Percentiles rank a stretch among this genome's conserved stretches.
Conservation (phyloP, 306 rosid genomes). For the Trifolium repens region DNA sequence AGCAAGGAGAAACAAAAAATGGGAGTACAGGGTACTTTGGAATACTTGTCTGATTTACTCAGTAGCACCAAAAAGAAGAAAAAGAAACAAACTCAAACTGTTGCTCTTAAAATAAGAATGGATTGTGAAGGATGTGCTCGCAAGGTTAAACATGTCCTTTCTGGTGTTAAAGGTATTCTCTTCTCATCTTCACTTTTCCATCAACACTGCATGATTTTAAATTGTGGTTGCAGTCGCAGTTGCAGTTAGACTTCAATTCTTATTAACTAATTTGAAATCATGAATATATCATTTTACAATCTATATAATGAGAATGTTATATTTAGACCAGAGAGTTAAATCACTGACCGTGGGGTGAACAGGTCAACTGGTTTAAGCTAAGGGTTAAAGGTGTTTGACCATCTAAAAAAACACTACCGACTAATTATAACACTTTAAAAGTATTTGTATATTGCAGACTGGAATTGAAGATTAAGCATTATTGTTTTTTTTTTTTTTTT, state of each 20-base stretch:
- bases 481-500: neutral
- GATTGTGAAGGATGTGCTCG: slow-evolving; percentile 96
- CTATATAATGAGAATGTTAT: no score
- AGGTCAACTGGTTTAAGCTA: no score
- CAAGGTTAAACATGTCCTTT: slow-evolving; percentile 84
- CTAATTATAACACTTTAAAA: no score
- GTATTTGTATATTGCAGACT: neutral
- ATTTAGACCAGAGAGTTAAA: no score
- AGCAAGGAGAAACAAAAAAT: slow-evolving; percentile 42
- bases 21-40: slow-evolving; percentile 86
- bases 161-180: slow-evolving; percentile 76
- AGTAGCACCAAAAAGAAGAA: slow-evolving; percentile 49
- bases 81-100: slow-evolving; percentile 87
- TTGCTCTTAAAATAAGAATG: slow-evolving; percentile 86
- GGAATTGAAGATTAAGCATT: neutral
- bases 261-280: no score
- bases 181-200: neutral
- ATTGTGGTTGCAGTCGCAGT: neutral
- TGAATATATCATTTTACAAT: no score
- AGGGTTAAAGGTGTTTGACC: no score
- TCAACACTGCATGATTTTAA: neutral
- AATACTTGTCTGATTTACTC: slow-evolving; percentile 70
- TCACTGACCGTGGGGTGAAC: no score
- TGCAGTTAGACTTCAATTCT: no score
- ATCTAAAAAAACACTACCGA: no score